Percentiles rank a stretch among this genome's conserved stretches.
Conservation (phyloP, 495 filamentous ascomycete genomes). For the Talaromyces nanjingensis region DNA sequence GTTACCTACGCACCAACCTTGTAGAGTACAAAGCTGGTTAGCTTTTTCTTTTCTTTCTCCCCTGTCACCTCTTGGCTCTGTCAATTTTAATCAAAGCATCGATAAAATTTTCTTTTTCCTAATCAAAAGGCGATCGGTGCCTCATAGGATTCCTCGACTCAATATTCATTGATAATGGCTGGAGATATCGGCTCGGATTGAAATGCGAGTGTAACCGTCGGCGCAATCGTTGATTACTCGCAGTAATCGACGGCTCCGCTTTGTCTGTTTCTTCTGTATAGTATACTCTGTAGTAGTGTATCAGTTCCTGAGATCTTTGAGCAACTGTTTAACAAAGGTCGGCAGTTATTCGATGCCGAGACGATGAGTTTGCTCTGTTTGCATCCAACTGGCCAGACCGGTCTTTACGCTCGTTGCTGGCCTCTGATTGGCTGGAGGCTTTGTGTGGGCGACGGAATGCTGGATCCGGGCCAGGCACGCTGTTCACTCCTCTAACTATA, state of each 20-base stretch:
- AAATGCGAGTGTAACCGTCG: not conserved
- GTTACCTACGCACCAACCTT: too few species aligned
- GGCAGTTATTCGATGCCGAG: too few species aligned
- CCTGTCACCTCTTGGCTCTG: not conserved
- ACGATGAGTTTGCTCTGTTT: not conserved
- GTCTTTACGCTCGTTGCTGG: not conserved
- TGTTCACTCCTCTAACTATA: not conserved
- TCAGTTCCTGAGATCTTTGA: too few species aligned
- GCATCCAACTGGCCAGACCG: not conserved
- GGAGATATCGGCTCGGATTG: not conserved
- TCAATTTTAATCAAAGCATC: too few species aligned
- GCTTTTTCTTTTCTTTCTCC: not conserved
- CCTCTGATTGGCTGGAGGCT: not conserved
- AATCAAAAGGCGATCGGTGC: not conserved
- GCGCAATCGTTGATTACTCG: not conserved
- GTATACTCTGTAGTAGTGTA: too few species aligned
- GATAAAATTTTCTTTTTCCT: not conserved
- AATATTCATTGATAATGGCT: not conserved
- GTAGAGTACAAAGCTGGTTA: too few species aligned
- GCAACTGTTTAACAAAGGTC: too few species aligned
- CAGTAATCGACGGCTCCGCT: not conserved
- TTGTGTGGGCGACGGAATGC: not conserved
- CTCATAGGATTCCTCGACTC: not conserved
- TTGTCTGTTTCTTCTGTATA: not conserved
- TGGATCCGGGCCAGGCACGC: conserved; percentile 2